Base-by-base conservation (phyloP, 495 filamentous ascomycete species). In the Podospora bellae-mahoneyi region DNA sequence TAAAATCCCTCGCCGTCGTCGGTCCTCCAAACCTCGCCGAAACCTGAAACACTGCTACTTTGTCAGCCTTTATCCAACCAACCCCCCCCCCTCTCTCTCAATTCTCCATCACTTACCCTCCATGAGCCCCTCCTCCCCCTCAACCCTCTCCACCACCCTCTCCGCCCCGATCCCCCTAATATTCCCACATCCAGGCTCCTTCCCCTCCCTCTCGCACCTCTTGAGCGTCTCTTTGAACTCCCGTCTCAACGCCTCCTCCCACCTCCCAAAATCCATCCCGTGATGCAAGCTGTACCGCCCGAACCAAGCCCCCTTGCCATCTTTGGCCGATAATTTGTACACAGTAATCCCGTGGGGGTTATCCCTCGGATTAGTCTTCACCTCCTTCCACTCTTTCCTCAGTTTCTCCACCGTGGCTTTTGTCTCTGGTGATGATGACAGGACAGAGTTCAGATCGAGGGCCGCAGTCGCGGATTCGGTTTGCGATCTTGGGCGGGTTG, bases 21-120 rank as follows among this genome's bases (percentile, higher is more conserved):
- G 94, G 94, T 5, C 91, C 91, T 0, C 94, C 93, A 75, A 97
- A 97, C 78, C 93, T 90, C 2, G 93, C 94, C 3, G 90, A 92
- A 0, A 97, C 84, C 72, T 93, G 88, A 71, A 91, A 96, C 5
- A 97, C 57, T 54, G 59, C 69, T 18, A 76, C 64, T 20, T n/a
- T 28, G 57, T 61, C 18, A 10, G 48, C 44, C 34, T 48, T 39
- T 5, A 23, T 34, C 26, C 2, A 23, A 23, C 23, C 20, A 1
- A 1, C 20, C 20, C 20, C 1, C 20, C 20, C 20, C 20, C 20
- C 1, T 15, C 30, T 65, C 60, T 44, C 15, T n/a, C 13, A 23
- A 23, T 23, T 30, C 30, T 34, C 19, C 19, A 30, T 39, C 62
- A 75, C 79, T 48, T 73, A 90, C 87, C 83, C 79, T 88, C 86